Conservation (phyloP, 495 filamentous ascomycete species). For the Hypoxylon crocopeplum region DNA sequence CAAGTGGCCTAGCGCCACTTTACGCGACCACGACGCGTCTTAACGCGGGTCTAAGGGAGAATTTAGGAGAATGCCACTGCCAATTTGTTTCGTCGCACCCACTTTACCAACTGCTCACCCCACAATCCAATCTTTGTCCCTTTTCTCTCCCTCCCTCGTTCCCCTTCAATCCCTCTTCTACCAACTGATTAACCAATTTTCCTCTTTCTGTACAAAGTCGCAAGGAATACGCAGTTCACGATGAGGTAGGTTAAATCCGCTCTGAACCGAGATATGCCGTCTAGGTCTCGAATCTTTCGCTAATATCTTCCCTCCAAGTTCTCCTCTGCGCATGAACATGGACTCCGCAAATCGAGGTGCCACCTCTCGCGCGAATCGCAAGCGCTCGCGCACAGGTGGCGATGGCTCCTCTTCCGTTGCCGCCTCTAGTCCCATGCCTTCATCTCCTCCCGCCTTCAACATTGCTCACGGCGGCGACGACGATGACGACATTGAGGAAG, state of each 20-base stretch:
- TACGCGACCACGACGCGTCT: constrained; percentile 43
- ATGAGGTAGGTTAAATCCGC: constrained; percentile 47
- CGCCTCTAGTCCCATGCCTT: constrained; percentile 60
- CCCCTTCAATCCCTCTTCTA: not conserved
- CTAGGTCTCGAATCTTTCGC: not conserved
- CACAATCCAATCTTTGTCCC: not conserved
- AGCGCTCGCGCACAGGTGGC: constrained; percentile 85
- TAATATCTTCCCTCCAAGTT: constrained; percentile 55
- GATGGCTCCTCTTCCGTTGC: constrained; percentile 67
- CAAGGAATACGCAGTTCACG: constrained; percentile 22
- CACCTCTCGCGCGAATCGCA: constrained; percentile 66
- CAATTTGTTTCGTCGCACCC: constrained; percentile 22
- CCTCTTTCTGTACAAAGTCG: not conserved
- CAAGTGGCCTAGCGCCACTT: constrained; percentile 43
- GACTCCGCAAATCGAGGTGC: constrained; percentile 85
- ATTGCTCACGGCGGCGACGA: constrained; percentile 66
- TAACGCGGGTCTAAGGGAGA: constrained; percentile 3
- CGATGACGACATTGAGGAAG: constrained; percentile 76
- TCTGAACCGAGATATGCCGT: not conserved
- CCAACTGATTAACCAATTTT: not conserved
- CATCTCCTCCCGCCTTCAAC: constrained; percentile 58
- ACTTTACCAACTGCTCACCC: not conserved
- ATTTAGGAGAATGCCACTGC: not conserved
- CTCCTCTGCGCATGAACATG: constrained; percentile 82
- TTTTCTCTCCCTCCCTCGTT: constrained; percentile 1